Conservation (phyloP, 257 asterid genomes). For the Solanum stenotomum region DNA sequence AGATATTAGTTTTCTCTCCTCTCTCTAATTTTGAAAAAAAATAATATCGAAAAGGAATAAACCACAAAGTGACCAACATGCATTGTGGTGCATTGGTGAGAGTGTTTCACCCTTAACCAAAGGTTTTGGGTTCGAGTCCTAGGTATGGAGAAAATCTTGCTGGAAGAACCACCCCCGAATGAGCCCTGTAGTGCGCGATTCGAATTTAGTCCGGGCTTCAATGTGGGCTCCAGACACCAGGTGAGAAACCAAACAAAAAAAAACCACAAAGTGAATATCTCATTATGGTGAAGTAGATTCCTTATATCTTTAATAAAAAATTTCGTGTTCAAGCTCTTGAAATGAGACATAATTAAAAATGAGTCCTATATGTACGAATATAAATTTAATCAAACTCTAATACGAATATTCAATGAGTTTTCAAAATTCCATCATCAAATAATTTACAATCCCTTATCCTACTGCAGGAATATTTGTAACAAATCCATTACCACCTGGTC, state of each 20-base stretch:
- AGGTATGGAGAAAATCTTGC: fast-evolving
- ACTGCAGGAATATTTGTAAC: not conserved
- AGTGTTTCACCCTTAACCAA: too few species aligned
- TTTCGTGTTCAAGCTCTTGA: not conserved
- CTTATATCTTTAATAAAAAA: too few species aligned
- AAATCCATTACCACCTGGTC: not conserved
- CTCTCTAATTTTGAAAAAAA: not conserved
- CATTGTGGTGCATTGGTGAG: fast-evolving
- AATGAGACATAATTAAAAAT: too few species aligned
- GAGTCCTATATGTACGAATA: fast-evolving
- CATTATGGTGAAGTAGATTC: too few species aligned
- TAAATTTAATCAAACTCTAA: not conserved
- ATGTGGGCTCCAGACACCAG: too few species aligned
- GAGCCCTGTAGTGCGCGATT: too few species aligned
- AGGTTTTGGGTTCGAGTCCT: fast-evolving
- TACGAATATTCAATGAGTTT: too few species aligned
- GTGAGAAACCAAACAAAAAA: too few species aligned
- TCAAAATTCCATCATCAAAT: not conserved
- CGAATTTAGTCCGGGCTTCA: too few species aligned
- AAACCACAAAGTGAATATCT: too few species aligned
- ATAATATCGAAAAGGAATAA: not conserved
- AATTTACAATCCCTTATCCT: not conserved
- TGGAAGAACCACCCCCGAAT: too few species aligned
- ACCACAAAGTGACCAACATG: not conserved
- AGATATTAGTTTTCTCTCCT: not conserved